Percentiles rank a stretch among this genome's conserved stretches.
Conservation (phyloP, 2,329 filamentous ascomycete genomes). For the Paraphoma sp. region DNA sequence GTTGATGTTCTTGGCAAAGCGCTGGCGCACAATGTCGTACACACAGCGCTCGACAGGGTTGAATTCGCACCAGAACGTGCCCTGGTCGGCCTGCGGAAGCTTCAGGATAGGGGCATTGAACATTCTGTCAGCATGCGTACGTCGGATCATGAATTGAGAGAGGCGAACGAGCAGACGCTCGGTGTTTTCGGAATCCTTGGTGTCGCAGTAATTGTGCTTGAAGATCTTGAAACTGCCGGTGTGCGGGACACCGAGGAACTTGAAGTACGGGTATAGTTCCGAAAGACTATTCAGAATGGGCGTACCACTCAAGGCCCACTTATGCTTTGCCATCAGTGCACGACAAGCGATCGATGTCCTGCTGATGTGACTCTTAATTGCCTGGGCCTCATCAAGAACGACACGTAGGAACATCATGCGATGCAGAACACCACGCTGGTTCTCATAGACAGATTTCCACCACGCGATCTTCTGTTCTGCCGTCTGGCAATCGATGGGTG, state of each 20-base stretch:
- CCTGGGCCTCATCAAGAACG: slow-evolving; percentile 65
- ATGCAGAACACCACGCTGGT: slow-evolving; percentile 43
- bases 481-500: slow-evolving; percentile 46
- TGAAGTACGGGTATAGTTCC: slow-evolving; percentile 51
- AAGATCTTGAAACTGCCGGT: slow-evolving; percentile 52
- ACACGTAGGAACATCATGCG: slow-evolving; percentile 53
- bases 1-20: slow-evolving; percentile 55
- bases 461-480: slow-evolving; percentile 49
- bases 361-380: slow-evolving; percentile 58
- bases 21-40: slow-evolving; percentile 59
- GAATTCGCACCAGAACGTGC: slow-evolving; percentile 55
- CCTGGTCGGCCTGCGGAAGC: slow-evolving; percentile 58
- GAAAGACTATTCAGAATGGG: slow-evolving; percentile 46
- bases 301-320: slow-evolving; percentile 54
- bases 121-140: slow-evolving; percentile 61
- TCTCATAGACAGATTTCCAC: slow-evolving; percentile 40
- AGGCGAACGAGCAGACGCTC: slow-evolving; percentile 49
- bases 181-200: slow-evolving; percentile 32
- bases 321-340: slow-evolving; percentile 46
- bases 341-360: slow-evolving; percentile 56
- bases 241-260: slow-evolving; percentile 51
- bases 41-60: slow-evolving; percentile 60
- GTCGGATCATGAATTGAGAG: slow-evolving; percentile 59
- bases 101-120: slow-evolving; percentile 62
- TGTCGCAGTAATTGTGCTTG: slow-evolving; percentile 53